These are phyloP conservation scores for Plasmodium reichenowi DNA, from an alignment of 169 alveolate genomes.

Conservation along the genomic window DNA sequence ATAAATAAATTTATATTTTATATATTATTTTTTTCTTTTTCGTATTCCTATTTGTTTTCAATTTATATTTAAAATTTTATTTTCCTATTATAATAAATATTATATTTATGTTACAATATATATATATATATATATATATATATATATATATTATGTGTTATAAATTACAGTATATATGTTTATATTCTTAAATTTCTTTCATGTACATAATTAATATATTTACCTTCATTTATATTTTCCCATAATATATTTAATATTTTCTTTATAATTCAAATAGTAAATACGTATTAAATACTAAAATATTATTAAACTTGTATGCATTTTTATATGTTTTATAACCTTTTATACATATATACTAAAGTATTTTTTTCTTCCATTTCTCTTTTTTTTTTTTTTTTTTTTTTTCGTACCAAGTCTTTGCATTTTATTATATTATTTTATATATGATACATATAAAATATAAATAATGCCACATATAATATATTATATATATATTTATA, in stretches of 20 bases:
- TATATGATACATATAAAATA: not conserved
- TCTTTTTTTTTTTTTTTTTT: too few species aligned
- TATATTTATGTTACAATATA: too few species aligned
- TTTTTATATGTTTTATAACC: not conserved
- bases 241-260: not conserved
- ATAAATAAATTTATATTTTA: not conserved
- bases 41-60: slow-evolving; percentile 6
- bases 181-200: not conserved
- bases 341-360: not conserved
- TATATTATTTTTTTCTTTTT: not conserved
- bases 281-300: not conserved
- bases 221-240: not conserved
- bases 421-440: not conserved
- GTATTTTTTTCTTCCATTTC: too few species aligned
- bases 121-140: too few species aligned
- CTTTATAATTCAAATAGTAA: not conserved
- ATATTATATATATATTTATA: slow-evolving; percentile 1
- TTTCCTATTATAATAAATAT: not conserved
- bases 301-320: slow-evolving; percentile 1
- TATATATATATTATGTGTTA: too few species aligned
- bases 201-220: not conserved
- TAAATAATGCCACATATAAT: not conserved
- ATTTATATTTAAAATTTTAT: not conserved
- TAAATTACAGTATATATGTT: not conserved
- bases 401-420: too few species aligned